Percentiles rank a stretch among this genome's conserved stretches.
These are phyloP conservation scores for Guillardia theta DNA, from an alignment of 78 protist species.

Conservation along the genomic window DNA sequence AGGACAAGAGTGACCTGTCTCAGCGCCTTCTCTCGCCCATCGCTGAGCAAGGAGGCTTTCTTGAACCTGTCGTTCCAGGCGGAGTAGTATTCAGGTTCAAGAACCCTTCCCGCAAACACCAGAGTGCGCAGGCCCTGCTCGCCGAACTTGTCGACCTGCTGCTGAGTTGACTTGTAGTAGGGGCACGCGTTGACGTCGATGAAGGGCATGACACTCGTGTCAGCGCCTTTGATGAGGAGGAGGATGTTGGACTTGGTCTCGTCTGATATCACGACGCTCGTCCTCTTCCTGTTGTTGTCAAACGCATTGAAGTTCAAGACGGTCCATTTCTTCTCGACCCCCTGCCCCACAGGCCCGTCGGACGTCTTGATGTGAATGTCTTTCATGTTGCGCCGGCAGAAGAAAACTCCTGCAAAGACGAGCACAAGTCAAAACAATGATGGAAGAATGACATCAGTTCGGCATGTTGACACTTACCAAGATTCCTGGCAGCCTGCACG, in stretches of 20 bases:
- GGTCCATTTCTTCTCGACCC: not conserved
- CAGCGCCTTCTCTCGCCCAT: not conserved
- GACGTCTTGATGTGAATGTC: not conserved
- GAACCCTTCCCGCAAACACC: not conserved
- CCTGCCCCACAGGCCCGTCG: not conserved
- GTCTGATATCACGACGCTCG: not conserved
- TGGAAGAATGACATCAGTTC: too few species aligned
- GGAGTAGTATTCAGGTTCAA: not conserved
- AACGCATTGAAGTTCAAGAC: not conserved
- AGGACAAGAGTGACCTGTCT: too few species aligned
- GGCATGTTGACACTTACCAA: too few species aligned
- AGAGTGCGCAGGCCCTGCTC: constrained; percentile 32
- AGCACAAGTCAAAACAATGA: too few species aligned
- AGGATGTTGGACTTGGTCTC: not conserved
- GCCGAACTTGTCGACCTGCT: not conserved
- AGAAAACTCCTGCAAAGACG: too few species aligned
- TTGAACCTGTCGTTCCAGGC: not conserved
- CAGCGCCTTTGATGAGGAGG: constrained; percentile 9
- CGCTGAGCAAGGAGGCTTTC: not conserved
- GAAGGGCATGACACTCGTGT: not conserved
- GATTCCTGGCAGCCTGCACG: not conserved
- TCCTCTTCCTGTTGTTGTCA: constrained; percentile 17
- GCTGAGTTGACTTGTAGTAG: not conserved
- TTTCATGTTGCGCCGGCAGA: not conserved
- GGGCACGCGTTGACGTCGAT: not conserved